Conservation (phyloP, 768 basidiomycete species). For the Cystobasidium onofrii region DNA sequence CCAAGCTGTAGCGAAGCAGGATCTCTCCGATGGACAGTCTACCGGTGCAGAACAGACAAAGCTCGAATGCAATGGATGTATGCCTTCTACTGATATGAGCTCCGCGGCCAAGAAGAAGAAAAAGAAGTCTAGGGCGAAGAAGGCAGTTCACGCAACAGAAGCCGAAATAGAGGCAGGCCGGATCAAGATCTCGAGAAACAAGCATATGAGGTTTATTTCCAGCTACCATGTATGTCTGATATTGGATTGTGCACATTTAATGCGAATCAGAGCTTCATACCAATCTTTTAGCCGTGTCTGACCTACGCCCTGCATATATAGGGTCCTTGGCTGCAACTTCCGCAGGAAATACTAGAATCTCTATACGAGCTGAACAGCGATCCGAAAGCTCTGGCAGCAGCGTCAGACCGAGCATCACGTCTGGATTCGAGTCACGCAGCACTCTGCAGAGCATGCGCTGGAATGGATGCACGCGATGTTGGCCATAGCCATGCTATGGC, state of each 20-base stretch:
- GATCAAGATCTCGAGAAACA: slow-evolving; percentile 81
- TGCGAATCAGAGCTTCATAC: slow-evolving; percentile 10
- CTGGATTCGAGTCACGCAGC: slow-evolving; percentile 51
- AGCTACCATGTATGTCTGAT: slow-evolving; percentile 67
- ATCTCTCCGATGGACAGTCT: neutral
- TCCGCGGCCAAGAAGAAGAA: slow-evolving; percentile 19
- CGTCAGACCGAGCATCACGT: slow-evolving; percentile 41
- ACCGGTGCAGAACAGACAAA: neutral
- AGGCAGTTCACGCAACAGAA: slow-evolving; percentile 3
- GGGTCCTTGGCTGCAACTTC: slow-evolving; percentile 88
- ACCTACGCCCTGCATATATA: slow-evolving; percentile 43
- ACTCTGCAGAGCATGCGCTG: neutral
- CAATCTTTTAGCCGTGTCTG: slow-evolving; percentile 16
- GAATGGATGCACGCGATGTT: slow-evolving; percentile 39
- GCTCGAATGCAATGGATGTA: neutral
- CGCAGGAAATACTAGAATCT: slow-evolving; percentile 74
- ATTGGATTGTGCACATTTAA: neutral
- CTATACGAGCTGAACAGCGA: slow-evolving; percentile 69
- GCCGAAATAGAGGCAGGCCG: neutral
- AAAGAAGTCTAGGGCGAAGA: slow-evolving; percentile 21
- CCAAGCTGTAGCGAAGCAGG: neutral
- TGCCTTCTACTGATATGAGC: neutral
- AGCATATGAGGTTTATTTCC: slow-evolving; percentile 89
- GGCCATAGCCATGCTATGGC: slow-evolving; percentile 46
- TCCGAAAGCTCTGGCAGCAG: slow-evolving; percentile 50